These are phyloP conservation scores for Aspergillus indologenus DNA, from an alignment of 495 filamentous ascomycete species.

Conservation along the genomic window DNA sequence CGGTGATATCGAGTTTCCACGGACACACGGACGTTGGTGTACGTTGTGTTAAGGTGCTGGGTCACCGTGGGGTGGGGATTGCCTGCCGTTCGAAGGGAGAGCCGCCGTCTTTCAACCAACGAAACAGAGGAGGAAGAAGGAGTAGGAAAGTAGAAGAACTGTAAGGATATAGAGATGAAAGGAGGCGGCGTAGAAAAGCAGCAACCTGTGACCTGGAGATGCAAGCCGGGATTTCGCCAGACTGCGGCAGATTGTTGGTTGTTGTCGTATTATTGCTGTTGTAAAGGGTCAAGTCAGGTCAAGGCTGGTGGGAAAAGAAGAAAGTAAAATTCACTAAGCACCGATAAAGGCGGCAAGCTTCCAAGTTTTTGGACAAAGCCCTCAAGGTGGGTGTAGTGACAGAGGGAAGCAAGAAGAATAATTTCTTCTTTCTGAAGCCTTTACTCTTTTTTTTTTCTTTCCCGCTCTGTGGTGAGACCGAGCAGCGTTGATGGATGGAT, in stretches of 20 bases:
- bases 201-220: conserved; percentile 4
- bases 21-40: conserved; percentile 21
- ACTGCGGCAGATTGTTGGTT: conserved; percentile 3
- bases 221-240: not conserved
- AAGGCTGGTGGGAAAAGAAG: not conserved
- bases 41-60: conserved; percentile 21
- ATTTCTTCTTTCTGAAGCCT: conserved; percentile 12
- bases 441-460: not conserved
- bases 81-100: conserved; percentile 16
- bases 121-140: conserved; percentile 7
- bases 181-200: conserved; percentile 11
- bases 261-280: not conserved
- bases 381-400: not conserved
- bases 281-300: conserved; percentile 1
- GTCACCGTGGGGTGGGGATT: conserved; percentile 13
- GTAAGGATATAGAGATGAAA: not conserved
- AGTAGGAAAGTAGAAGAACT: conserved; percentile 15
- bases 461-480: conserved; percentile 26
- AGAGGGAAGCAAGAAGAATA: not conserved
- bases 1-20: conserved; percentile 19
- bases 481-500: conserved; percentile 16
- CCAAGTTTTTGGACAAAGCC: conserved; percentile 5
- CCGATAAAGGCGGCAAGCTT: conserved; percentile 17
- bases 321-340: not conserved
- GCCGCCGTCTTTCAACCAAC: conserved; percentile 9